Percentiles rank a stretch among this genome's conserved stretches.
Evolutionary conservation across 2,329 filamentous ascomycete species (phyloP).

Genomic region (Trichoderma sp.): DNA sequence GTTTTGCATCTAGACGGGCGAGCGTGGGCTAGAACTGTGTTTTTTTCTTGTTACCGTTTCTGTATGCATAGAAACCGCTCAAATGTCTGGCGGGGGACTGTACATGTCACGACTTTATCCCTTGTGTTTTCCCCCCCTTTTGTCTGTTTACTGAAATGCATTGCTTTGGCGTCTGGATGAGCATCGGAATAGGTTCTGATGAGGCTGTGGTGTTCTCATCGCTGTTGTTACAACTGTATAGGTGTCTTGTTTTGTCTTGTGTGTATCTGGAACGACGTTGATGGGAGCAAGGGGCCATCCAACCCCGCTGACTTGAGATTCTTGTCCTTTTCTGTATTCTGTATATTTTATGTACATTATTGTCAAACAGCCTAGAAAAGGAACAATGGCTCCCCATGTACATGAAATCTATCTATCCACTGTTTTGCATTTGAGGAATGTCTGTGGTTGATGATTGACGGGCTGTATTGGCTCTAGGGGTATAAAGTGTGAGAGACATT

Average conservation of each 20-base stretch:
- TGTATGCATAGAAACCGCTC: background rate
- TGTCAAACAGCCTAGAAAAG: background rate
- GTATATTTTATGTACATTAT: background rate
- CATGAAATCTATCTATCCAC: background rate
- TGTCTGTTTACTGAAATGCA: conserved; percentile 20
- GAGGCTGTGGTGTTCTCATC: background rate
- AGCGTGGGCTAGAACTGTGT: background rate
- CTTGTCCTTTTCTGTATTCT: background rate
- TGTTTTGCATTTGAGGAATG: too few species aligned
- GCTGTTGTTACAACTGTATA: background rate
- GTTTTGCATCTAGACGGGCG: conserved; percentile 44
- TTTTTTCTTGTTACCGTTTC: background rate
- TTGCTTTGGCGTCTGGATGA: conserved; percentile 25
- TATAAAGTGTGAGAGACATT: background rate
- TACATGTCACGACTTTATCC: background rate
- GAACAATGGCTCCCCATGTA: background rate
- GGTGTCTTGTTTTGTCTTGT: background rate
- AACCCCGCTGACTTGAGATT: background rate
- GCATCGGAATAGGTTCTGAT: background rate
- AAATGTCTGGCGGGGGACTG: conserved; percentile 6
- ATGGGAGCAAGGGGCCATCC: background rate
- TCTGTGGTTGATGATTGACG: background rate
- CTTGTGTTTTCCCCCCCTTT: background rate
- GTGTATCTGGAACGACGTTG: conserved; percentile 5
- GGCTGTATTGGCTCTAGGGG: background rate